Conservation (phyloP, 371 early-diverging fungal species). For the Chytridium lagenaria region DNA sequence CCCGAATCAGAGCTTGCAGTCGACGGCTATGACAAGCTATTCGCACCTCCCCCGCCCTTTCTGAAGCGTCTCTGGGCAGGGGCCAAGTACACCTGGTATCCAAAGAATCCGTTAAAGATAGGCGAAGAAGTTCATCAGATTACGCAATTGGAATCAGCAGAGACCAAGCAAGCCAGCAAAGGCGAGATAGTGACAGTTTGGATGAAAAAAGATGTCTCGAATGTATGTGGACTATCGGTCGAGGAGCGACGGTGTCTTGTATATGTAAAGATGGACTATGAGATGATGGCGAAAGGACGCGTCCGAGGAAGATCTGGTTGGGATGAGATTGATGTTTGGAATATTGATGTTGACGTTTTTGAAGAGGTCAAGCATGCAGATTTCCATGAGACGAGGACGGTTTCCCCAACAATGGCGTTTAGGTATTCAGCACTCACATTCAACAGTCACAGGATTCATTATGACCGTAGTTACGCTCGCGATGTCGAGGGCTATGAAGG, state of each 20-base stretch:
- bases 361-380: neutral
- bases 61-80: conserved; percentile 87
- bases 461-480: conserved; percentile 73
- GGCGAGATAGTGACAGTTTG: conserved; percentile 76
- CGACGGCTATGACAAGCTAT: conserved; percentile 80
- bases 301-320: neutral
- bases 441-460: conserved; percentile 86
- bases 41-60: conserved; percentile 79
- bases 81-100: conserved; percentile 67
- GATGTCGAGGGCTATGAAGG: conserved; percentile 73
- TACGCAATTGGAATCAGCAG: conserved; percentile 60
- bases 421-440: conserved; percentile 86
- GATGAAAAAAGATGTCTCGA: conserved; percentile 66
- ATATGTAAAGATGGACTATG: conserved; percentile 61
- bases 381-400: neutral
- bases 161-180: conserved; percentile 57
- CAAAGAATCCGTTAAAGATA: conserved; percentile 64
- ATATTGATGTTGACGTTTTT: neutral
- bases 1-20: conserved; percentile 68
- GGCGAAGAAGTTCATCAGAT: conserved; percentile 67
- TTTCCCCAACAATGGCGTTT: conserved; percentile 49
- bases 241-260: conserved; percentile 74
- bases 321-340: neutral
- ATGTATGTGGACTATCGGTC: conserved; percentile 69
- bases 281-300: neutral